A percentile compares a stretch with the other conserved stretches of the same genome.
phyloP scores from a whole-genome alignment of 192 early-diverging fungal species.

The Spizellomyces punctatus region DNA sequence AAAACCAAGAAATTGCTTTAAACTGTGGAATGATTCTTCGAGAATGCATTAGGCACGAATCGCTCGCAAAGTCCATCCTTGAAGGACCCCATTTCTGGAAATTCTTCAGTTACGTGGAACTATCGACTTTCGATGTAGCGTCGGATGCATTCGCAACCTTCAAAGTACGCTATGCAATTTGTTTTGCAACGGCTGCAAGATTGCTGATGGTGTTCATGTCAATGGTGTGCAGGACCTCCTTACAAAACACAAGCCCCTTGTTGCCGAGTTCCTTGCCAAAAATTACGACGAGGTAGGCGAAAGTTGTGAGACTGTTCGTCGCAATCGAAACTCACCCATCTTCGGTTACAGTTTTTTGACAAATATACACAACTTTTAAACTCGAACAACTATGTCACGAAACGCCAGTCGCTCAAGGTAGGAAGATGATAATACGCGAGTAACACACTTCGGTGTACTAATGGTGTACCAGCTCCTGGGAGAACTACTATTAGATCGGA shows the following conservation, averaged over 20 bases:
- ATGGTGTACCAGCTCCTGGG: constrained; percentile 74
- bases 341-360: constrained; percentile 69
- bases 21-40: constrained; percentile 98
- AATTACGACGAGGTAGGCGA: constrained; percentile 79
- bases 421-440: background rate
- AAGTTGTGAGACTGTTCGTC: background rate
- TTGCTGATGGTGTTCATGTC: too few species aligned
- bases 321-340: too few species aligned
- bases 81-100: constrained; percentile 87
- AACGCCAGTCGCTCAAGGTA: constrained; percentile 97
- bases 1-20: constrained; percentile 93
- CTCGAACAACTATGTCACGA: constrained; percentile 97
- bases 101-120: constrained; percentile 95
- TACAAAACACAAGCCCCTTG: constrained; percentile 91
- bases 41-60: constrained; percentile 95
- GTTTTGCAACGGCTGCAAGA: too few species aligned
- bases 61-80: constrained; percentile 82
- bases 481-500: constrained; percentile 93
- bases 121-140: constrained; percentile 97
- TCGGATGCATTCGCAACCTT: constrained; percentile 98
- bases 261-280: constrained; percentile 82
- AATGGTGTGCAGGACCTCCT: constrained; percentile 71
- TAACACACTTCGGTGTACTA: background rate
- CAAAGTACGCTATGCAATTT: constrained; percentile 57
- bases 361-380: constrained; percentile 81